Conservation (phyloP, 257 asterid species). For the Solanum megistacrolobum region DNA sequence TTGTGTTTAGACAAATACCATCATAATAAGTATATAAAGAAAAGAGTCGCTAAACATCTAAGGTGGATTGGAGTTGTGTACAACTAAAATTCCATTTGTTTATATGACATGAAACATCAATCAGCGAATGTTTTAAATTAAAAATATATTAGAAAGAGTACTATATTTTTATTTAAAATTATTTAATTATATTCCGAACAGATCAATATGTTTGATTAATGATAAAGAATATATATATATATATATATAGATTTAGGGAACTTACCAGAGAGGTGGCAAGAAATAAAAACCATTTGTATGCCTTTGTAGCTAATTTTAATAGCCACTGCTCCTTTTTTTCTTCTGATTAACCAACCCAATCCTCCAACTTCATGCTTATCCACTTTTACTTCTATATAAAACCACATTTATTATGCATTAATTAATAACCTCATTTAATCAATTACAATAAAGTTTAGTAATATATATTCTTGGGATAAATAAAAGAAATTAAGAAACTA, state of each 20-base stretch:
- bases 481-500: not conserved
- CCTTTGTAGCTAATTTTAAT: slow-evolving; percentile 40
- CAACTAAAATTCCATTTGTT: not conserved
- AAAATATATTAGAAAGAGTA: not conserved
- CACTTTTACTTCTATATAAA: slow-evolving; percentile 31
- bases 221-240: not conserved
- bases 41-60: not conserved
- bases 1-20: not conserved
- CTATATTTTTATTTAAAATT: too few species aligned
- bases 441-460: not conserved
- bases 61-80: not conserved
- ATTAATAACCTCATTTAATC: not conserved
- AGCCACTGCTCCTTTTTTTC: slow-evolving; percentile 69
- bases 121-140: not conserved
- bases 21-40: not conserved
- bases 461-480: not conserved
- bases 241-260: not conserved
- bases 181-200: too few species aligned
- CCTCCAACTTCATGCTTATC: slow-evolving; percentile 56
- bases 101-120: not conserved
- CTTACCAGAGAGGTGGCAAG: slow-evolving; percentile 71
- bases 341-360: slow-evolving; percentile 52
- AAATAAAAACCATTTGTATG: slow-evolving; percentile 40
- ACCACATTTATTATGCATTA: not conserved
- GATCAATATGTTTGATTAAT: not conserved